A percentile compares a stretch with the other conserved stretches of the same genome.
phyloP scores from a whole-genome alignment of 73 alveolate genomes.

The Paramecium sexaurelia region DNA sequence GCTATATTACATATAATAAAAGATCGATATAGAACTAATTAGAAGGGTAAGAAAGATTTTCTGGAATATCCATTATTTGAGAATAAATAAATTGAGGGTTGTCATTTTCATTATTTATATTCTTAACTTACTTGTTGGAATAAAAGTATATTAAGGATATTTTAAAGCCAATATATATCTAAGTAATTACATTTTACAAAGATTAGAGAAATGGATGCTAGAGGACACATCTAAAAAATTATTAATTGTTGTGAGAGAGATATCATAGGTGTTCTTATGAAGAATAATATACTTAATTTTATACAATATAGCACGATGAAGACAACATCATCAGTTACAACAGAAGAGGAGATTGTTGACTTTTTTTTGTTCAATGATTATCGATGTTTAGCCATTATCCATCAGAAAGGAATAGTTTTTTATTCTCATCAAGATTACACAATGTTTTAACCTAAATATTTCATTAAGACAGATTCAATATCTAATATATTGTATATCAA shows the following conservation, averaged over 20 bases:
- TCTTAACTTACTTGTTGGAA: constrained; percentile 7
- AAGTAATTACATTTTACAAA: background rate
- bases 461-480: background rate
- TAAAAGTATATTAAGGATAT: background rate
- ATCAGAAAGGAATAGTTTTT: background rate
- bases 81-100: background rate
- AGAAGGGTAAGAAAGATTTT: background rate
- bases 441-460: background rate
- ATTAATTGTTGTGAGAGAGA: constrained; percentile 32
- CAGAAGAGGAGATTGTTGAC: background rate
- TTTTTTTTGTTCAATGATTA: constrained; percentile 2
- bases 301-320: background rate
- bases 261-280: background rate
- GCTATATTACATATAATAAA: background rate
- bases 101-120: background rate
- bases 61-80: constrained; percentile 23
- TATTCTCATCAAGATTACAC: constrained; percentile 2
- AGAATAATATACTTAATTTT: constrained; percentile 1
- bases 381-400: background rate
- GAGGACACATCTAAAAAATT: background rate
- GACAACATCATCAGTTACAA: background rate
- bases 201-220: background rate
- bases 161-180: background rate
- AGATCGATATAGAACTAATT: background rate
- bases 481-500: background rate